phyloP scores from a whole-genome alignment of 345 rosid species.

The Alliaria petiolata region DNA sequence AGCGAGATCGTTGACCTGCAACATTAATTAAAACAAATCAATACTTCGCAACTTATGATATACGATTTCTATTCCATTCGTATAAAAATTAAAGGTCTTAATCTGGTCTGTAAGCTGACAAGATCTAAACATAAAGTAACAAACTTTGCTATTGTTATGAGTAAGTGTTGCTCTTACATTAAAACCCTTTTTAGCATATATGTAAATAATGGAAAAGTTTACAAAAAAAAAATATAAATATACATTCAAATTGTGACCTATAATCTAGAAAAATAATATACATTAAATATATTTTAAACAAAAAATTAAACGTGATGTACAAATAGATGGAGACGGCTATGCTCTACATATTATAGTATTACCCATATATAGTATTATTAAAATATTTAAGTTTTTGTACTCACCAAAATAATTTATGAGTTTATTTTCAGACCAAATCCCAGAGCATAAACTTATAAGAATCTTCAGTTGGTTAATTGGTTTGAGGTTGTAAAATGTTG shows the following conservation, averaged over 20 bases:
- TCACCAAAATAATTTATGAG: no score
- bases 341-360: no score
- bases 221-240: background rate
- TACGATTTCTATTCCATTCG: background rate
- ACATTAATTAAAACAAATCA: background rate
- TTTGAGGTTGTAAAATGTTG: background rate
- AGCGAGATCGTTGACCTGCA: slow-evolving; percentile 17
- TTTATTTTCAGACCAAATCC: no score
- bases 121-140: background rate
- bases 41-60: background rate
- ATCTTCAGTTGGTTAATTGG: background rate
- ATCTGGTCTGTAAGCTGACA: background rate
- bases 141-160: background rate
- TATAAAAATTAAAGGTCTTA: background rate
- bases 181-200: background rate
- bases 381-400: no score
- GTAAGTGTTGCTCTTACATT: background rate
- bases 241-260: no score
- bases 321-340: background rate
- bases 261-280: background rate
- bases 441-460: no score
- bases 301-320: background rate
- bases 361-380: background rate
- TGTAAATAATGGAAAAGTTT: background rate
- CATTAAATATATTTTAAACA: background rate